Conservation (phyloP, 805 yeast species). For the Zygosaccharomyces siamensis region DNA sequence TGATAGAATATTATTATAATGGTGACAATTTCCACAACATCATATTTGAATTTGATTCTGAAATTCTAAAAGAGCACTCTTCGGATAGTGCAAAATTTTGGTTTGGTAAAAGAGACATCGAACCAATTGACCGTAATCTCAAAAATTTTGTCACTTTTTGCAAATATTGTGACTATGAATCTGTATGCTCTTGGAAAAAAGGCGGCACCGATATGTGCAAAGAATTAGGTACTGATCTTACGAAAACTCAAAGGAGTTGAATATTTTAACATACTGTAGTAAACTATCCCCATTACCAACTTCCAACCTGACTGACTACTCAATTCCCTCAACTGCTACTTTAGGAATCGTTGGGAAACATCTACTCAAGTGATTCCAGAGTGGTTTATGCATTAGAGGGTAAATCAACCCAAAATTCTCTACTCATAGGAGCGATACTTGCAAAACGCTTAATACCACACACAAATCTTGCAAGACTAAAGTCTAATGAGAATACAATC, state of each 20-base stretch:
- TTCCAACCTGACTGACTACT: background rate
- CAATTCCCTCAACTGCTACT: background rate
- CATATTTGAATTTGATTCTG: slow-evolving; percentile 37
- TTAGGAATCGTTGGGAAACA: background rate
- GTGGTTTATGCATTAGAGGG: background rate
- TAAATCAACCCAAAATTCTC: background rate
- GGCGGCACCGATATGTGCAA: slow-evolving; percentile 17
- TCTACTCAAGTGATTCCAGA: background rate
- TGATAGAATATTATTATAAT: slow-evolving; percentile 52
- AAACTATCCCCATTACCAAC: background rate
- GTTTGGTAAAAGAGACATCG: slow-evolving; percentile 54
- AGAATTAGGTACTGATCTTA: slow-evolving; percentile 14
- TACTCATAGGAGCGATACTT: slow-evolving; percentile 37
- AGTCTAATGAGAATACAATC: slow-evolving; percentile 38
- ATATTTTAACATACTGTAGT: background rate
- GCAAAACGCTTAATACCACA: slow-evolving; percentile 25
- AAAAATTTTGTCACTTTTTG: slow-evolving; percentile 42
- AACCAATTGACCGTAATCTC: slow-evolving; percentile 36
- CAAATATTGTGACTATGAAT: slow-evolving; percentile 48
- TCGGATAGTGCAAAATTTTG: slow-evolving; percentile 44
- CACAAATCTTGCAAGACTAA: slow-evolving; percentile 37
- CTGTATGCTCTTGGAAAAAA: slow-evolving; percentile 40
- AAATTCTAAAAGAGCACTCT: slow-evolving; percentile 31
- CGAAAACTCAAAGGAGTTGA: background rate
- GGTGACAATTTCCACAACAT: slow-evolving; percentile 41